These are phyloP conservation scores for Pleurotus platypus DNA, from an alignment of 768 basidiomycete genomes.

Conservation along the genomic window DNA sequence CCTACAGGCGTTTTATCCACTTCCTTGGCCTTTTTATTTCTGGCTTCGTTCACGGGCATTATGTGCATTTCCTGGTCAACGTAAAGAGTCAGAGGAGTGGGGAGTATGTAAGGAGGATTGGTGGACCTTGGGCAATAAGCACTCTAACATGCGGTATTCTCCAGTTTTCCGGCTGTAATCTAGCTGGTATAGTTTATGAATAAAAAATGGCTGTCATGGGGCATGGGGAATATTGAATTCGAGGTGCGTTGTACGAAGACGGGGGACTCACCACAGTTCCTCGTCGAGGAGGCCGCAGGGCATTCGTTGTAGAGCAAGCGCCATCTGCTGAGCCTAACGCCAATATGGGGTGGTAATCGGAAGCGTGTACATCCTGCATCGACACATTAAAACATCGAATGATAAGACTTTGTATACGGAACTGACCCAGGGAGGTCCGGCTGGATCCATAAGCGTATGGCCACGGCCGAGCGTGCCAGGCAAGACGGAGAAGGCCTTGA, in stretches of 20 bases:
- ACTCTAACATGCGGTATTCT: conserved; percentile 86
- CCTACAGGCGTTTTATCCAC: conserved; percentile 28
- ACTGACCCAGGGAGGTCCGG: conserved; percentile 82
- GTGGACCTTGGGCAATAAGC: conserved; percentile 69
- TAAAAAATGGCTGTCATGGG: conserved; percentile 62
- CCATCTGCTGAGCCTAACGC: conserved; percentile 86
- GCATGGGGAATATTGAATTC: not conserved
- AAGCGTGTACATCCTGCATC: conserved; percentile 62
- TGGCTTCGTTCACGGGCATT: not conserved
- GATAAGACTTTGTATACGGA: not conserved
- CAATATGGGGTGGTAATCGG: conserved; percentile 86
- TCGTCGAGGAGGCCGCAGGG: conserved; percentile 60
- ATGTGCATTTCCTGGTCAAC: conserved; percentile 34
- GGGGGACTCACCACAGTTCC: conserved; percentile 59
- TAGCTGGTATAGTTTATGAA: conserved; percentile 79
- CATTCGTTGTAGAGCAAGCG: conserved; percentile 69
- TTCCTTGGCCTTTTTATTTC: conserved; percentile 8
- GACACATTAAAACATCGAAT: not conserved
- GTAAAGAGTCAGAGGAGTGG: not conserved
- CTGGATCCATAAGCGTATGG: conserved; percentile 66
- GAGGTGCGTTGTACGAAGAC: not conserved
- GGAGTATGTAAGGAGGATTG: not conserved
- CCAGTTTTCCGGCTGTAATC: conserved; percentile 78
- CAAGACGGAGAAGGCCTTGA: conserved; percentile 72
- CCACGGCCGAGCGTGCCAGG: conserved; percentile 74